These are phyloP conservation scores for Ophiostoma sp. DNA, from an alignment of 2,329 filamentous ascomycete genomes.

Conservation along the genomic window DNA sequence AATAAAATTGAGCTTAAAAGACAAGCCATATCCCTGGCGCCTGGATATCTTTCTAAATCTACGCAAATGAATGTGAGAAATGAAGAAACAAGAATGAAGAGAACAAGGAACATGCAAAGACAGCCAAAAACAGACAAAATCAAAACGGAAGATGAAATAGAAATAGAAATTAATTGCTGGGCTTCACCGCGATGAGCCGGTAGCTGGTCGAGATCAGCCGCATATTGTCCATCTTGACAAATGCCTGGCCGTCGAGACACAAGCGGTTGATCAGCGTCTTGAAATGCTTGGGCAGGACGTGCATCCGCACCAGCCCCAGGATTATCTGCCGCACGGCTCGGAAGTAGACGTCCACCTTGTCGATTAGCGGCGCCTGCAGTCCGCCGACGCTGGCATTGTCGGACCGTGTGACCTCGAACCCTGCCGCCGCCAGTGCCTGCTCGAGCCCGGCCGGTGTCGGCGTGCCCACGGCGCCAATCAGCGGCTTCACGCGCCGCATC, in stretches of 20 bases:
- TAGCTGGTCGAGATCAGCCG: constrained; percentile 49
- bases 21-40: constrained; percentile 17
- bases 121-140: not conserved
- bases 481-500: constrained; percentile 51
- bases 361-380: constrained; percentile 48
- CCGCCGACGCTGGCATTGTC: constrained; percentile 50
- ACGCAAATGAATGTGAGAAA: constrained; percentile 16
- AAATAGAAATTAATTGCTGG: constrained; percentile 17
- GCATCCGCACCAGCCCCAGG: constrained; percentile 44
- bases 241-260: constrained; percentile 50
- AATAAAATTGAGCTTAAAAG: constrained; percentile 1
- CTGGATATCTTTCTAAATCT: constrained; percentile 27
- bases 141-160: not conserved
- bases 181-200: constrained; percentile 48
- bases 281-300: constrained; percentile 46
- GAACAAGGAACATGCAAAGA: not conserved
- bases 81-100: not conserved
- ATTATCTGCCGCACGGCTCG: constrained; percentile 46
- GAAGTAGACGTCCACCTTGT: constrained; percentile 52
- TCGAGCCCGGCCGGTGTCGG: constrained; percentile 47
- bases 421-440: constrained; percentile 42
- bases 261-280: constrained; percentile 49
- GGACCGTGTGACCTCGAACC: constrained; percentile 44
- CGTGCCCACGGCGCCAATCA: constrained; percentile 52
- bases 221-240: constrained; percentile 52